Base-by-base conservation (phyloP, 768 basidiomycete genomes). In the Filobasidium floriforme region DNA sequence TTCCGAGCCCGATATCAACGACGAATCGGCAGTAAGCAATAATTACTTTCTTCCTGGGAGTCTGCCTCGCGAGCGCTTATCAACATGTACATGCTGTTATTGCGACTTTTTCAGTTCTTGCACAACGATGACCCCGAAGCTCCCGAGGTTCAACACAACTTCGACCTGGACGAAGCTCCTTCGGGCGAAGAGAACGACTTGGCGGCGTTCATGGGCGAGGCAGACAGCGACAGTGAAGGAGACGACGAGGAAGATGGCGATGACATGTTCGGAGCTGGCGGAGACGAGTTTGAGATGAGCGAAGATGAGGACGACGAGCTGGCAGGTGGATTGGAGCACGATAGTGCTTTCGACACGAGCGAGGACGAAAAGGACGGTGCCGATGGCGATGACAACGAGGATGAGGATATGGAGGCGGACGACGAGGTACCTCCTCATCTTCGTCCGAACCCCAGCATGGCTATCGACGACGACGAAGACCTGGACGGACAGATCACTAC, bases 91-190 rank as follows among this genome's bases (percentile, higher is more conserved):
- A n/a, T n/a, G n/a, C n/a, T n/a, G n/a, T n/a, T n/a, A n/a, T n/a
- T 57, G 12, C 19, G 15, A 15, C 26, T 15, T 22, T 49, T 29
- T 49, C 28, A 37, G 57, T 61, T 60, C 55, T 46, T 65, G n/a
- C 29, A 19, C 44, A 41, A 60, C 15, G 64, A 65, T 44, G 46
- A 65, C 59, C 57, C 44, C 44, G 57, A 59, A 59, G 64, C 59
- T n/a, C 64, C 64, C 12, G 64, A 57, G 22, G 64, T 65, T 28
- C 57, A 69, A 41, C 76, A 77, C 66, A 68, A 59, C 7, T 77
- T 77, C 65, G 76, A 75, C 63, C 71, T 77, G 14, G 76, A 74
- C 51, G 71, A 71, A 63, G 73, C 73, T 24, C 75, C 75, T 22
- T 70, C 69, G 12, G 70, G 65, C 24, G 72, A 71, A 24, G 74